These are phyloP conservation scores for Fomitopsis palustris DNA, from an alignment of 1,284 basidiomycete species.

Conservation along the genomic window DNA sequence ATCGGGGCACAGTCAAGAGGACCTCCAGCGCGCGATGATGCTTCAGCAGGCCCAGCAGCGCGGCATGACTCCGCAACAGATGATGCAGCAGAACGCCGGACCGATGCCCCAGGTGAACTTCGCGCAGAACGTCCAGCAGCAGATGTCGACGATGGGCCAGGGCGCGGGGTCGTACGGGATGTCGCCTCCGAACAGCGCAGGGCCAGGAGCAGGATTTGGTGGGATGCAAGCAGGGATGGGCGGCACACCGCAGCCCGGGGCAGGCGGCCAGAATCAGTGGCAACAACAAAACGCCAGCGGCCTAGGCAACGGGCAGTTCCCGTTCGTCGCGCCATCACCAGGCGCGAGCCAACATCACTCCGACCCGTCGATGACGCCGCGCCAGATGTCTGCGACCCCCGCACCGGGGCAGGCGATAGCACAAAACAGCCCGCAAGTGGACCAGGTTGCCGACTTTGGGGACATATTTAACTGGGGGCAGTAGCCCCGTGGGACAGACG, in stretches of 20 bases:
- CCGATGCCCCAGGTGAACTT: slow-evolving; percentile 21
- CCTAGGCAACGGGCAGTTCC: slow-evolving; percentile 14
- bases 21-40: slow-evolving; percentile 47
- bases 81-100: slow-evolving; percentile 11
- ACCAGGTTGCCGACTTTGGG: slow-evolving; percentile 23
- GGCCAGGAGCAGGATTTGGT: slow-evolving; percentile 10
- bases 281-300: slow-evolving; percentile 9
- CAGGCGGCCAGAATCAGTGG: slow-evolving; percentile 20
- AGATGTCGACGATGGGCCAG: slow-evolving; percentile 26
- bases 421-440: slow-evolving; percentile 21
- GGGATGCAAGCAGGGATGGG: slow-evolving; percentile 13
- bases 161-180: slow-evolving; percentile 36
- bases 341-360: slow-evolving; percentile 22
- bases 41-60: slow-evolving; percentile 33
- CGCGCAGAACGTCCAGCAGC: slow-evolving; percentile 13
- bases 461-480: slow-evolving; percentile 28
- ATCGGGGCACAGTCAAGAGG: slow-evolving; percentile 40
- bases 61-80: slow-evolving; percentile 12
- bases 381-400: slow-evolving; percentile 27
- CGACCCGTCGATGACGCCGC: slow-evolving; percentile 20
- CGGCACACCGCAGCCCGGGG: slow-evolving; percentile 18
- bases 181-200: slow-evolving; percentile 35
- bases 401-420: slow-evolving; percentile 24
- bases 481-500: slow-evolving; percentile 8
- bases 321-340: slow-evolving; percentile 25